phyloP scores from a whole-genome alignment of 2,329 filamentous ascomycete species.

The Exophiala viscosa region DNA sequence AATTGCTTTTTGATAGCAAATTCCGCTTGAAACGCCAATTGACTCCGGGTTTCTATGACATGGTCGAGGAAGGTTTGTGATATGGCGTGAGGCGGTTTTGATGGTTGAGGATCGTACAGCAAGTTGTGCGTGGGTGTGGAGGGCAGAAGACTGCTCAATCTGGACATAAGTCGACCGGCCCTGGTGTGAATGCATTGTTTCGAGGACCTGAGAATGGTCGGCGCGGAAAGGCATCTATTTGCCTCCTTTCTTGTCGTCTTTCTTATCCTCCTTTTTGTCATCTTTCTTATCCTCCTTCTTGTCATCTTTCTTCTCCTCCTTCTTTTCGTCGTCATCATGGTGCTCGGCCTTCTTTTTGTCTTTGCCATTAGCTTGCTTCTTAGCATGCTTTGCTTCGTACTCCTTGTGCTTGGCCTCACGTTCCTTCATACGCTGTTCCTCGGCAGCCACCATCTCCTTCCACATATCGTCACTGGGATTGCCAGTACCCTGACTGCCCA shows the following conservation, averaged over 20 bases:
- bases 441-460: slow-evolving; percentile 57
- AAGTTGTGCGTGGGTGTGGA: no score
- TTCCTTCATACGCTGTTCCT: slow-evolving; percentile 44
- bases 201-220: no score
- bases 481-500: slow-evolving; percentile 9
- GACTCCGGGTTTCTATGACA: no score
- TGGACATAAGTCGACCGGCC: not conserved
- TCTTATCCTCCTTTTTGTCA: slow-evolving; percentile 13
- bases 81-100: no score
- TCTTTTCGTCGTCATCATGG: slow-evolving; percentile 33
- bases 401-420: slow-evolving; percentile 36
- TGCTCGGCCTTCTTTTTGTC: slow-evolving; percentile 22
- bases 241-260: slow-evolving; percentile 18
- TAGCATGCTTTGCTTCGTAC: slow-evolving; percentile 18
- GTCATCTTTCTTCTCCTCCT: slow-evolving; percentile 23
- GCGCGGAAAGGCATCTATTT: no score
- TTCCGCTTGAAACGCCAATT: no score
- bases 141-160: not conserved
- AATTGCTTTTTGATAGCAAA: no score
- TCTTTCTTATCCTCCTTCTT: slow-evolving; percentile 24
- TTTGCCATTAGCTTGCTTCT: slow-evolving; percentile 20
- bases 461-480: slow-evolving; percentile 63
- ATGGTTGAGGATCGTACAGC: no score
- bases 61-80: no score
- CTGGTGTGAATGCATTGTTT: no score